phyloP scores from a whole-genome alignment of 2,329 filamentous ascomycete genomes.

The Ascochyta lentis region DNA sequence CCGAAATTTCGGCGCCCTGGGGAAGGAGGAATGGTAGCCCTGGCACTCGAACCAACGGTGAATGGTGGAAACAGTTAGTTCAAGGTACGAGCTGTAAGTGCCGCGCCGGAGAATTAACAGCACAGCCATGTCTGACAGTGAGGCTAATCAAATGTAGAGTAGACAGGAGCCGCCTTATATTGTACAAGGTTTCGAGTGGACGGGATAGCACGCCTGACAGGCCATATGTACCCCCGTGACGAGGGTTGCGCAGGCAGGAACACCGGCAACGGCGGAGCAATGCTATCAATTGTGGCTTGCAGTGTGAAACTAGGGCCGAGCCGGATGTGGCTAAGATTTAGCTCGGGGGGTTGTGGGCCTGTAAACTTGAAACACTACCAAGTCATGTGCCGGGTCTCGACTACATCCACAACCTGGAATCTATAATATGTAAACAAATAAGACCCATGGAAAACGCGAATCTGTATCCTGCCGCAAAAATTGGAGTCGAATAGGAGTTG shows the following conservation, averaged over 20 bases:
- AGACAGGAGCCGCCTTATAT: background rate
- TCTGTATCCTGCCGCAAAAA: too few species aligned
- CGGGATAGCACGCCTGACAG: background rate
- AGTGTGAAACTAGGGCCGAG: conserved; percentile 2
- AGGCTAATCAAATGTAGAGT: background rate
- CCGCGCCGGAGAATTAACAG: conserved; percentile 4
- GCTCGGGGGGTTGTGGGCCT: background rate
- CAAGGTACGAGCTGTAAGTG: background rate
- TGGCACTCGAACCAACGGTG: background rate
- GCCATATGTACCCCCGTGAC: background rate
- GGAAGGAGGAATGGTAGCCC: background rate
- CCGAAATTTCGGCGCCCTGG: conserved; percentile 1
- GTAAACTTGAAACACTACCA: conserved; percentile 11
- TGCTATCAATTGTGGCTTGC: background rate
- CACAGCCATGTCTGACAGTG: background rate
- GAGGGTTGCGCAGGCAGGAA: background rate
- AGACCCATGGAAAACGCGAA: too few species aligned
- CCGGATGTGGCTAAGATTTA: background rate
- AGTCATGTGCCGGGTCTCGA: background rate
- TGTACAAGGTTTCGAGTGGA: conserved; percentile 1
- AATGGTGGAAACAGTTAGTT: conserved; percentile 9
- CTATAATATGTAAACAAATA: too few species aligned
- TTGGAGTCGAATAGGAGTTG: too few species aligned
- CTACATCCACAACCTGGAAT: background rate
- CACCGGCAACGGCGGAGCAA: background rate